Evolutionary conservation across 2,329 filamentous ascomycete genomes (phyloP).

Genomic region (Talaromyces pinophilus): DNA sequence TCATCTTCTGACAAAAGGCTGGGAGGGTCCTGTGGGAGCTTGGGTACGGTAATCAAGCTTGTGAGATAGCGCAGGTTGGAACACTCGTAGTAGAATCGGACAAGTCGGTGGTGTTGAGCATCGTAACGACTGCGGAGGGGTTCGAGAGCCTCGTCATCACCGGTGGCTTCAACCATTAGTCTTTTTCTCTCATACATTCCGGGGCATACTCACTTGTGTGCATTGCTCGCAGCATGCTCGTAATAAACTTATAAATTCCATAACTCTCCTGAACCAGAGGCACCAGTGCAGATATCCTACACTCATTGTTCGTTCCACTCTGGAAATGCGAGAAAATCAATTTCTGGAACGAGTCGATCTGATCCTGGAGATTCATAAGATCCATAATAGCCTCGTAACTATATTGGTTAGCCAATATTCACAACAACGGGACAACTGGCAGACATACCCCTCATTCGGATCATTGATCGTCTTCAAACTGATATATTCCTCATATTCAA

Average conservation of each 20-base stretch:
- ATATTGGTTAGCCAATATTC: conserved; percentile 28
- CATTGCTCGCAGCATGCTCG: conserved; percentile 98
- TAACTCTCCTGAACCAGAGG: conserved; percentile 96
- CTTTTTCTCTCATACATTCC: neutral
- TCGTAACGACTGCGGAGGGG: conserved; percentile 87
- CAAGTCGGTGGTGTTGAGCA: conserved; percentile 91
- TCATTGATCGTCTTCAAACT: conserved; percentile 98
- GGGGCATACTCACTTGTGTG: conserved; percentile 71
- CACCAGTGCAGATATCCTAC: conserved; percentile 89
- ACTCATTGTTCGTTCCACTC: conserved; percentile 89
- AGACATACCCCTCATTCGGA: conserved; percentile 82
- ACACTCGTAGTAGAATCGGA: conserved; percentile 99
- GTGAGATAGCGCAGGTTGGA: conserved; percentile 96
- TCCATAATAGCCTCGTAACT: conserved; percentile 91
- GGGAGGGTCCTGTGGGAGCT: conserved; percentile 89
- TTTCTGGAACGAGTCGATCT: conserved; percentile 98
- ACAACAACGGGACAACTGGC: neutral
- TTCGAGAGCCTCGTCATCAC: conserved; percentile 88
- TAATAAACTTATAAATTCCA: conserved; percentile 99
- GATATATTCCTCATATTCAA: conserved; percentile 99
- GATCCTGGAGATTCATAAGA: conserved; percentile 93
- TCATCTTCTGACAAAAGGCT: conserved; percentile 86
- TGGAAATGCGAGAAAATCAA: conserved; percentile 97
- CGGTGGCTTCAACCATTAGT: conserved; percentile 63
- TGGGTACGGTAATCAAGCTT: conserved; percentile 92